Percentiles rank a stretch among this genome's conserved stretches.
These are phyloP conservation scores for Apophysomyces trapeziformis DNA, from an alignment of 371 early-diverging fungal genomes.

Conservation along the genomic window DNA sequence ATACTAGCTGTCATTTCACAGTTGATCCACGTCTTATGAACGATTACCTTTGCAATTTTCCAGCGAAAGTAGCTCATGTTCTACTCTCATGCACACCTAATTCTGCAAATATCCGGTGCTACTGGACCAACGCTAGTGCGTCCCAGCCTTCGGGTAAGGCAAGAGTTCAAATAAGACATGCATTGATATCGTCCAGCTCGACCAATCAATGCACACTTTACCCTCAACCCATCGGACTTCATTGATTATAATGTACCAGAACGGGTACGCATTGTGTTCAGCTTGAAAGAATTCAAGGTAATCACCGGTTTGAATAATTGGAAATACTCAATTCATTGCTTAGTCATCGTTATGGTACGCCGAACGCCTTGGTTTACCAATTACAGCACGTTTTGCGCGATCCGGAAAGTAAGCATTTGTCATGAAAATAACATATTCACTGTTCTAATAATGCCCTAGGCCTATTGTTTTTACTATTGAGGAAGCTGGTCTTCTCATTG, in stretches of 20 bases:
- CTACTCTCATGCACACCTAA: constrained; percentile 21
- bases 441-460: background rate
- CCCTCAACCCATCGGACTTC: constrained; percentile 22
- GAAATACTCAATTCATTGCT: background rate
- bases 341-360: constrained; percentile 25
- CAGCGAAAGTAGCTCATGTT: constrained; percentile 16
- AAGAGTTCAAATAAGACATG: no score
- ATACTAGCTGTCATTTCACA: constrained; percentile 17
- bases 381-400: constrained; percentile 19
- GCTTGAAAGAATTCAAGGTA: constrained; percentile 28
- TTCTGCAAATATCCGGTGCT: constrained; percentile 18
- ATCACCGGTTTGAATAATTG: background rate
- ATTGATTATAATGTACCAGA: constrained; percentile 14
- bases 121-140: constrained; percentile 11
- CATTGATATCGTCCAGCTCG: background rate
- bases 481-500: constrained; percentile 16
- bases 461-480: constrained; percentile 20
- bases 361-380: constrained; percentile 6
- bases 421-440: background rate
- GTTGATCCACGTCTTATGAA: constrained; percentile 18
- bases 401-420: constrained; percentile 23
- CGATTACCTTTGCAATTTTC: constrained; percentile 20
- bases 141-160: background rate
- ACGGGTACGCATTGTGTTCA: constrained; percentile 17
- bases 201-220: constrained; percentile 25